These are phyloP conservation scores for Tylopilus sp. DNA, from an alignment of 768 basidiomycete species.

Conservation along the genomic window DNA sequence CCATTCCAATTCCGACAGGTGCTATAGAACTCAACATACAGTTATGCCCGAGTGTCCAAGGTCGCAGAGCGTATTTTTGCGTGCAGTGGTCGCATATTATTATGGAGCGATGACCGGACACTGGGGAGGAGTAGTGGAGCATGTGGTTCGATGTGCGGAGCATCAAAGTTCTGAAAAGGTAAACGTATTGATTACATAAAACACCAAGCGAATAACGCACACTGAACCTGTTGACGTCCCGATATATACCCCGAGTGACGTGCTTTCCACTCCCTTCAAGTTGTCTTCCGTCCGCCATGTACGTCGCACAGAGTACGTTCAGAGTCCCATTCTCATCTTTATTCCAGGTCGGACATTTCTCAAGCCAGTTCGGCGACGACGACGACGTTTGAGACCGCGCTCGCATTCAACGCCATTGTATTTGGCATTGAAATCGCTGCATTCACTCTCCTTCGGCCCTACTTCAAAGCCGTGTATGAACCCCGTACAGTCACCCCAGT, in stretches of 20 bases:
- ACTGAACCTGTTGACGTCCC: neutral
- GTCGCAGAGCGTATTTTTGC: no score
- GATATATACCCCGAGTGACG: neutral
- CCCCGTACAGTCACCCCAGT: constrained; percentile 70
- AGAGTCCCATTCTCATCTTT: neutral
- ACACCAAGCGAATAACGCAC: constrained; percentile 6
- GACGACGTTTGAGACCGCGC: constrained; percentile 75
- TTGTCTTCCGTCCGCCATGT: constrained; percentile 24
- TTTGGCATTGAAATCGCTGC: constrained; percentile 66
- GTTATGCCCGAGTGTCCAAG: no score
- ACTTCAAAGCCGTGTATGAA: constrained; percentile 87
- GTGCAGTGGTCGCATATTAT: no score
- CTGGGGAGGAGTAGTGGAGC: neutral
- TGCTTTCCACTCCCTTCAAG: constrained; percentile 14
- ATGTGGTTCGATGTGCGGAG: neutral
- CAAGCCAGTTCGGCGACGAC: constrained; percentile 63
- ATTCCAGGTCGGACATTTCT: constrained; percentile 36
- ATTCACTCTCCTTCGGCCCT: constrained; percentile 81
- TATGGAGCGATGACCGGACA: neutral
- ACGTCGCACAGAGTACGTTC: neutral
- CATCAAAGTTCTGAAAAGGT: constrained; percentile 2
- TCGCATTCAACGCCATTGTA: constrained; percentile 76
- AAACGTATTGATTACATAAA: neutral
- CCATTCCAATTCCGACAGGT: neutral
- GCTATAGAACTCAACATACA: neutral